Evolutionary conservation across 441 rosid genomes (phyloP), one percentile per base, ranked within the genome.

Genomic region (Oxalis stricta): DNA sequence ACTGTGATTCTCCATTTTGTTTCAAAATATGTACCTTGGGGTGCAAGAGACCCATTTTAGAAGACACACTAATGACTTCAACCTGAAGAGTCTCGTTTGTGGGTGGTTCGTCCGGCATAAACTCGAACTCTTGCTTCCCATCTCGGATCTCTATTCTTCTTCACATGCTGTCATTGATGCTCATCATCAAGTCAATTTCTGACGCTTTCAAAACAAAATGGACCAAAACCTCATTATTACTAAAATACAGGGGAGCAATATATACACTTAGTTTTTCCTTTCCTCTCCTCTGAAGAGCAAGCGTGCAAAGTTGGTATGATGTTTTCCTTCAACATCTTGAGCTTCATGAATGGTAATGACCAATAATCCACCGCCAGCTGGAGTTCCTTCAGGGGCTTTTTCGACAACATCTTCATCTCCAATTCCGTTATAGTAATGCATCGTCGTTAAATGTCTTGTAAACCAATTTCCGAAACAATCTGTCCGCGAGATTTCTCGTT

Each of bases 81-180:
- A 76, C 67, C 23, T 74, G 82, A 53, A 80, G 55, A 50, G 55
- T 74, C 14, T 76, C 84, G 19, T 76, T 64, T 18, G 57, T 50
- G 7, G 89, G 84, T 11, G 84, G 82, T 34, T 76, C 77, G 21
- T 74, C 84, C 38, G 76, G 58, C 36, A 46, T 69, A 28, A 74
- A 80, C 50, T 74, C 68, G 47, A 74, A 76, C 41, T 77, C 82
- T 52, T 77, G n/a, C 85, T 16, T 77, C 82, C 84, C 82, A 77
- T 58, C 76, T 70, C 7, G 89, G 89, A 18, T 72, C 84, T 60
- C 89, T 58, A 59, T 56, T 72, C 64, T 74, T 80, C 76, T 68
- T 72, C 44, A 77, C 30, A 28, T 71, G 66, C 89, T 80, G 63
- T n/a, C 16, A 26, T 40, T 33, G 28, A 5, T 18, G 26, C 51